Evolutionary conservation across 1,284 basidiomycete genomes (phyloP), one percentile per base, ranked within the genome.

Genomic region (Mrakiaceae sp.): DNA sequence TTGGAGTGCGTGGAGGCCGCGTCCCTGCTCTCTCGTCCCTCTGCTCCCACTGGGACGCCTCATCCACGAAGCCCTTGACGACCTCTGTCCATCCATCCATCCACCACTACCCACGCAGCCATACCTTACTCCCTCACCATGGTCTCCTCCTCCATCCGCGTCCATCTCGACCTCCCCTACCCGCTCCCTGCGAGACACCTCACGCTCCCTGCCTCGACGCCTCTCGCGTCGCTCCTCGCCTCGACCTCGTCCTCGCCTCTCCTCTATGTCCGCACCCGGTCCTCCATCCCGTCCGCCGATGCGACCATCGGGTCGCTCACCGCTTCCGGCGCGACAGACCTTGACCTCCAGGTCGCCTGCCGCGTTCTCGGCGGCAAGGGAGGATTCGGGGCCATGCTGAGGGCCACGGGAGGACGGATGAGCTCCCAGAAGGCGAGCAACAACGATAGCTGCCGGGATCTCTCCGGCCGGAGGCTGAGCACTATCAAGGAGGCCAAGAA

Each of bases 391-490:
- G 89, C 88, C 40, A 93, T 97, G 80, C 81, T 99, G 68, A 84
- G 95, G 73, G 95, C 96, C 0, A 93, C 94, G 27, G 95, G 95
- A 70, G 95, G 95, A 8, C 84, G 94, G 53, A 99, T 99, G 96
- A 92, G 89, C 71, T 88, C 87, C 70, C 87, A 92, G 79, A 95
- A 94, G 81, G 90, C 88, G 50, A 90, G 81, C 72, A 98, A 98
- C 78, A 93, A 92, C 70, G 94, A 98, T 75, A 90, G 89, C 7
- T 98, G 95, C 75, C 80, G 95, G 55, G 96, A 98, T 73, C 80
- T 98, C 58, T 92, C 84, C 68, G 95, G 95, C 0, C 80, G 95
- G 62, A 80, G 93, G 64, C 78, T 98, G 42, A 92, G 90, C 70
- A 96, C 94, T 0, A 84, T 98, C 72, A 97, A 97, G 77, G 93